These are phyloP conservation scores for Zoysia pacifica DNA, from an alignment of 176 grass and related monocot species.

Conservation along the genomic window DNA sequence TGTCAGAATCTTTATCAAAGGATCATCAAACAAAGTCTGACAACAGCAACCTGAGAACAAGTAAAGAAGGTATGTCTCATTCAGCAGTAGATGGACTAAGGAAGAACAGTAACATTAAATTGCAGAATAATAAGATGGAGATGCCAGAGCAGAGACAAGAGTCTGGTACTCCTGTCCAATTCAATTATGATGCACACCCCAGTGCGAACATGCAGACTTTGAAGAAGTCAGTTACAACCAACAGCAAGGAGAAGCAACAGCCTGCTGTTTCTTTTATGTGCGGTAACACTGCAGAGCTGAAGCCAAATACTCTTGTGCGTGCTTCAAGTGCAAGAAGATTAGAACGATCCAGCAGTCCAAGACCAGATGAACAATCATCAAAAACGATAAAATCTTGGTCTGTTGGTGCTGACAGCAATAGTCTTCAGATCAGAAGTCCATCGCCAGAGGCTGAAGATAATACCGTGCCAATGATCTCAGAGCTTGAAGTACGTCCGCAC, in stretches of 20 bases:
- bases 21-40: conserved; percentile 26
- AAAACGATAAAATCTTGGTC: conserved; percentile 38
- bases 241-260: conserved; percentile 32
- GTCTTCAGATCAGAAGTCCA: conserved; percentile 36
- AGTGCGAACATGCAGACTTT: conserved; percentile 18
- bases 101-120: conserved; percentile 24
- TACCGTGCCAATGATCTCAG: conserved; percentile 20
- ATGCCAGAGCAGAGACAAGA: conserved; percentile 19
- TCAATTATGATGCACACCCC: conserved; percentile 36
- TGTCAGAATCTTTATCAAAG: conserved; percentile 17
- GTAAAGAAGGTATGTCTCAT: conserved; percentile 16
- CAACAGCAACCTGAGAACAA: conserved; percentile 6
- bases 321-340: conserved; percentile 48
- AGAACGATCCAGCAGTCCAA: conserved; percentile 32
- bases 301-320: conserved; percentile 41
- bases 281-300: conserved; percentile 16
- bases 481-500: conserved; percentile 51
- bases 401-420: conserved; percentile 38
- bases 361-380: conserved; percentile 39
- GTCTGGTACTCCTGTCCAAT: conserved; percentile 19
- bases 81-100: conserved; percentile 19
- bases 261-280: background rate
- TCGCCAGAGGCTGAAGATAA: conserved; percentile 41
- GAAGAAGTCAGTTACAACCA: conserved; percentile 29
- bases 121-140: conserved; percentile 28